A percentile compares a stretch with the other conserved stretches of the same genome.
phyloP scores from a whole-genome alignment of 208 protist genomes.

The Trypanosoma rangeli region DNA sequence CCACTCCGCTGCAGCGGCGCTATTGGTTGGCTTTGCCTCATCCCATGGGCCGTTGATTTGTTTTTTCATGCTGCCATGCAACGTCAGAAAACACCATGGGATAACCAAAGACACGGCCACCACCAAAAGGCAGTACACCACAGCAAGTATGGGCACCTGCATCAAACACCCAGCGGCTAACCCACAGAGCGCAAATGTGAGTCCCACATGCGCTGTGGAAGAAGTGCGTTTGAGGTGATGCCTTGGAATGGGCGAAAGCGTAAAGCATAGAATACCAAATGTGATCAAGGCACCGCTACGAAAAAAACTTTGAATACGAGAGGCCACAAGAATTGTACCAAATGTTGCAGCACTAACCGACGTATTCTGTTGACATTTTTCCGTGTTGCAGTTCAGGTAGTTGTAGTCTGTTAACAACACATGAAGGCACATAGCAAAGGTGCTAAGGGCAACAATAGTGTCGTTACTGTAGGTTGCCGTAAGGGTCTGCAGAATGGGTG shows the following conservation, averaged over 20 bases:
- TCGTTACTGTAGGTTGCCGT: slow-evolving; percentile 87
- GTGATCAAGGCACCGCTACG: slow-evolving; percentile 75
- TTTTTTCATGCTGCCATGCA: slow-evolving; percentile 78
- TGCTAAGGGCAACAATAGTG: slow-evolving; percentile 86
- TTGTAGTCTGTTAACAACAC: slow-evolving; percentile 83
- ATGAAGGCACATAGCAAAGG: slow-evolving; percentile 79
- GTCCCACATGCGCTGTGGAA: slow-evolving; percentile 57
- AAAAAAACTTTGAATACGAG: slow-evolving; percentile 64
- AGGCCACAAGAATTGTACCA: slow-evolving; percentile 83
- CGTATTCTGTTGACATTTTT: slow-evolving; percentile 60
- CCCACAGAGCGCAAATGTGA: slow-evolving; percentile 68
- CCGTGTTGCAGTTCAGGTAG: slow-evolving; percentile 79
- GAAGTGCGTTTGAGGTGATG: slow-evolving; percentile 65
- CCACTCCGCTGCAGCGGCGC: slow-evolving; percentile 89
- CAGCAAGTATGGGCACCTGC: slow-evolving; percentile 55
- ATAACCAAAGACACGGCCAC: slow-evolving; percentile 69
- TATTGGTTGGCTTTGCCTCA: slow-evolving; percentile 92
- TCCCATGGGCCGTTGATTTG: slow-evolving; percentile 93
- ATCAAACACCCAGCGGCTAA: slow-evolving; percentile 53
- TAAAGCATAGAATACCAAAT: slow-evolving; percentile 87
- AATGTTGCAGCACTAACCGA: slow-evolving; percentile 85
- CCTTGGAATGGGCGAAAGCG: slow-evolving; percentile 74
- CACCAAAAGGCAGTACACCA: slow-evolving; percentile 55
- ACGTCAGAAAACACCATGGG: slow-evolving; percentile 71
- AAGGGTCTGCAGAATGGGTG: slow-evolving; percentile 80